Base-by-base conservation (phyloP, 768 basidiomycete genomes). In the Lepiota subincarnata region DNA sequence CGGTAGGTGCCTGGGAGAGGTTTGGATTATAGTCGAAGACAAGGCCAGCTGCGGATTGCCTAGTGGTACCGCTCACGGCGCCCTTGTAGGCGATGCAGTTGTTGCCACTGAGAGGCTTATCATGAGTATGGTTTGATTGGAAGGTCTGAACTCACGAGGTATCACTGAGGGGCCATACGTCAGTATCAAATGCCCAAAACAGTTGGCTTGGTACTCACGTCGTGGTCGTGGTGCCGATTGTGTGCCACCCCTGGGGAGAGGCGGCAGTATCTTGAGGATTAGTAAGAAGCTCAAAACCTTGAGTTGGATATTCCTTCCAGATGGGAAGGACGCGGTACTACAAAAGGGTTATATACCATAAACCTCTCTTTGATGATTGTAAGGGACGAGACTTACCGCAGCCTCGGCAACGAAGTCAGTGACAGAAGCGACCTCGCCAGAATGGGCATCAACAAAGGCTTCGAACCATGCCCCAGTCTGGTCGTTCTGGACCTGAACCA, bases 391-490 rank as follows among this genome's bases (percentile, higher is more conserved):
- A 65, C 71, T 53, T 55, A 77, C 74, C 6, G 75, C 66, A 13
- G 73, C 73, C 28, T 73, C 63, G 6, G 73, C 61, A 28, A 76
- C 79, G 64, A 80, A 83, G 61, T 84, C 79, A 28, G 76, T 75
- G 18, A 80, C 70, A 14, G 73, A 70, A 20, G 80, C 62, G 34
- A 84, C 59, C 26, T 78, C 75, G 14, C 77, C 77, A n/a, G 74
- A 68, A 56, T 77, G 76, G 5, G 79, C 82, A 57, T 84, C 82
- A 40, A 84, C 73, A 53, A 79, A 81, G 0, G 79, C 82, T 63
- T 84, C 78, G 58, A 72, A 76, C 77, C 78, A 84, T 7, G 75
- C 70, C 40, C 77, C 64, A 3, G 62, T 60, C 1, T 58, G 55
- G 12, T 66, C 59, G 52, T 72, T 71, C 43, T 64, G 63, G 19